Evolutionary conservation across 768 basidiomycete species (phyloP).

Genomic region (Trichaptum fuscoviolaceum): DNA sequence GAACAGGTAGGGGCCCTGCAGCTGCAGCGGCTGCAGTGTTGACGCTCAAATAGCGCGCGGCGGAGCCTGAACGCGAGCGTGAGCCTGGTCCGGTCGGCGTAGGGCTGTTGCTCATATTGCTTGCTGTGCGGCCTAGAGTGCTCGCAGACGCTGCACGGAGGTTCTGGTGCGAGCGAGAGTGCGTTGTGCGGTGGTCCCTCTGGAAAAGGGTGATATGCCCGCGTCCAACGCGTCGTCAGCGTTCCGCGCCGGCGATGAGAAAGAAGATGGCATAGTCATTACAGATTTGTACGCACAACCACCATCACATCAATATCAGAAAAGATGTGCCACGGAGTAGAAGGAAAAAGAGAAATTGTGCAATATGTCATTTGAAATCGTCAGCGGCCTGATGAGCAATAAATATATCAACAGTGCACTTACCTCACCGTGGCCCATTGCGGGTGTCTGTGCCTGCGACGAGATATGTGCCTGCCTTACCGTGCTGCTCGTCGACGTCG

Average conservation of each 20-base stretch:
- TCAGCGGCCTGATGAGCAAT: neutral
- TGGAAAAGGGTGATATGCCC: no score
- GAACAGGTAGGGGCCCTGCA: neutral
- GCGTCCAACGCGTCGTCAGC: neutral
- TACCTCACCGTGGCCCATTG: neutral
- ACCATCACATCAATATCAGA: neutral
- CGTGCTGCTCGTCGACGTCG: neutral
- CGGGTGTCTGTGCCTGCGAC: neutral
- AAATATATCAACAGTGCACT: neutral
- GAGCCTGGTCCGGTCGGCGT: neutral
- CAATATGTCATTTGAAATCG: neutral
- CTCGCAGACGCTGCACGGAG: neutral
- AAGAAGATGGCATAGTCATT: neutral
- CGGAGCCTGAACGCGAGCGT: neutral
- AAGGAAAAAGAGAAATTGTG: neutral
- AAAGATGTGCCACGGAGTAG: no score
- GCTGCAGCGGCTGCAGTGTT: neutral
- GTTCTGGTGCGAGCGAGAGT: constrained; percentile 1
- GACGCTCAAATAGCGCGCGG: neutral
- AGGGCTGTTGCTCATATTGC: neutral
- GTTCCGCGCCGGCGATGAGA: neutral
- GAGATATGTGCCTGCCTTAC: neutral
- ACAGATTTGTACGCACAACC: neutral
- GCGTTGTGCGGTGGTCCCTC: neutral
- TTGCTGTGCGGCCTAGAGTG: neutral